Base-by-base conservation (phyloP, 768 basidiomycete genomes). In the Astraeus odoratus region DNA sequence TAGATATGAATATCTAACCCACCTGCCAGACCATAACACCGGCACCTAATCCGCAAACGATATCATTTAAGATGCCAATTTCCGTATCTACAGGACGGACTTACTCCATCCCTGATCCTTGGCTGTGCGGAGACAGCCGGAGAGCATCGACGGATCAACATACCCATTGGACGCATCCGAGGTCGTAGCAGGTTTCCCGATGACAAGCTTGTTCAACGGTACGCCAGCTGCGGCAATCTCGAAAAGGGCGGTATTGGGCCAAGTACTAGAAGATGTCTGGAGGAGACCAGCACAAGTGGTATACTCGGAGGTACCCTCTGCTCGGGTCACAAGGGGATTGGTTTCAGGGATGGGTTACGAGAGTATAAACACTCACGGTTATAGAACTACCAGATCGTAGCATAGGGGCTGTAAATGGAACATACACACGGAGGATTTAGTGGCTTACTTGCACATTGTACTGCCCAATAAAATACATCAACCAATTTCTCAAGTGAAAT, bases 151-250 rank as follows among this genome's bases (percentile, higher is more conserved):
- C 1, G 80, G 66, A 30, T 65, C 67, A 59, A 89, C 82, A 47
- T 67, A 76, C 4, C 72, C 80, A 50, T 76, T 83, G 49, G 49
- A 72, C 3, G 81, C 80, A 43, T 79, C 77, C 7, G 64, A 53
- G 6, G 51, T 50, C 0, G 69, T 44, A 1, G 77, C 79, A 1
- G 84, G 85, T 62, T 89, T 89, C 4, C 84, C 85, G 54, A 89
- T 83, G 49, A 87, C 77, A 40, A 87, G 68, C 63, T 89, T 87
- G 58, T 73, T 60, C 36, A 78, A 55, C 2, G 70, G 58, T 8
- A 87, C 74, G 18, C 81, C 82, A 47, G 64, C 74, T 1, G 71
- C 70, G 16, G 66, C 62, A 43, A 77, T 75, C 51, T 77, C 65
- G 58, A 77, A 73, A 26, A 78, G 56, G 0, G 73, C 61, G 0